Base-by-base conservation (phyloP, 805 yeast species). In the Torulaspora maleeae region DNA sequence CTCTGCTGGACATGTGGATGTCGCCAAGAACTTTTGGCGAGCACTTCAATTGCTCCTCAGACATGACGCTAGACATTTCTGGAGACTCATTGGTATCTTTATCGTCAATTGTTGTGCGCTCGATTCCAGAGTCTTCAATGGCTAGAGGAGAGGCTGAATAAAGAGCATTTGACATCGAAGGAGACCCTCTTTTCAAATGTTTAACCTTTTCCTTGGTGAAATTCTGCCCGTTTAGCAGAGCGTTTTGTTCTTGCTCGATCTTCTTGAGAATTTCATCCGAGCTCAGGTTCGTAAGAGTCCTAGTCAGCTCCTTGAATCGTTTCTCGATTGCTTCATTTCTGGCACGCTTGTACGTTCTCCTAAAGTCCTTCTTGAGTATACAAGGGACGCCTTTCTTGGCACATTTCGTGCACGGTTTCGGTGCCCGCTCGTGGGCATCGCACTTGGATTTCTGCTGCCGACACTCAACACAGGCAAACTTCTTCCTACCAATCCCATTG, bases 381-480 rank as follows among this genome's bases (percentile, higher is more conserved):
- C 99, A 91, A 13, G 71, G 71, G 3, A 84, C 70, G 6, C 79
- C 78, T 58, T 86, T 79, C 61, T 83, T 85, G 8, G 69, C 59
- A 63, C 99, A 93, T 49, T 96, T 72, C 0, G 91, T 72, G 58
- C 99, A 93, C 1, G 96, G 86, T 7, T 71, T 71, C 0, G 96
- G 96, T 27, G 80, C 77, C 41, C 71, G 73, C 47, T 79, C 89
- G 52, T 74, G 78, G 10, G 96, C 95, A 67, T 90, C 95, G 68
- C 97, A 90, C 57, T 81, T 79, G 28, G 89, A 83, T 67, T 93
- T 93, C 63, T 91, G 99, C 66, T 93, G 98, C 11, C 98, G 78
- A 62, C 99, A 93, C 58, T 91, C 96, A 1, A 87, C 88, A 70
- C 99, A 93, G 0, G 98, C 98, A 61, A 89, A 79, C 45, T 80